phyloP scores from a whole-genome alignment of 179 eudicot genomes.

The Patellifolia procumbens region DNA sequence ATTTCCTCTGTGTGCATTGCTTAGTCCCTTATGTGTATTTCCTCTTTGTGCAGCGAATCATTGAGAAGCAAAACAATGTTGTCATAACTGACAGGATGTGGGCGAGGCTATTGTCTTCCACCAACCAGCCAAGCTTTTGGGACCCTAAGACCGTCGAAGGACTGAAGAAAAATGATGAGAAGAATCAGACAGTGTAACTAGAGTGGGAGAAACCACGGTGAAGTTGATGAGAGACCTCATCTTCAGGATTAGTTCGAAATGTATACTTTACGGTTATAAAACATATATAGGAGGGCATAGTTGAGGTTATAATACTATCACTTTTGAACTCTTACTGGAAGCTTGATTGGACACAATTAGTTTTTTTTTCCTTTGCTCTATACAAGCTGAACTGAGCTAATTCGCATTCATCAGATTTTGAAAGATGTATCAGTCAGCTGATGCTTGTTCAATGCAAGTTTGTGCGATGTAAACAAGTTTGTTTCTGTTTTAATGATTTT shows the following conservation, averaged over 20 bases:
- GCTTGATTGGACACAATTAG: neutral
- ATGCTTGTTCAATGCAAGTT: neutral
- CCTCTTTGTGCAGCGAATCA: slow-evolving; percentile 34
- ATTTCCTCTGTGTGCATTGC: slow-evolving; percentile 15
- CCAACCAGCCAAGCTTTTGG: slow-evolving; percentile 47
- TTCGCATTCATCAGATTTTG: neutral
- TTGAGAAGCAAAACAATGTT: slow-evolving; percentile 44
- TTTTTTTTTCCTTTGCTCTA: neutral
- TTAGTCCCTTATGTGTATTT: neutral
- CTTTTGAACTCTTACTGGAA: neutral
- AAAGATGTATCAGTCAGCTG: neutral
- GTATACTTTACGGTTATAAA: neutral
- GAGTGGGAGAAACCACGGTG: slow-evolving; percentile 25
- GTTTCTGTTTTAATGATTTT: neutral
- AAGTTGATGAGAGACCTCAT: slow-evolving; percentile 2
- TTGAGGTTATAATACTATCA: neutral
- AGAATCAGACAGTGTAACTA: slow-evolving; percentile 21
- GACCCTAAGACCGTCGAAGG: slow-evolving; percentile 23
- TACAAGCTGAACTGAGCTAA: neutral
- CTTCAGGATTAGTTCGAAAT: neutral
- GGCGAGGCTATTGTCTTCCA: slow-evolving; percentile 49
- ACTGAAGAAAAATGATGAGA: slow-evolving; percentile 26
- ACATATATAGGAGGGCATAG: neutral
- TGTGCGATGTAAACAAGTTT: slow-evolving; percentile 1
- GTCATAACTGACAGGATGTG: slow-evolving; percentile 50